Conservation (phyloP, 169 alveolate genomes). For the Cryptosporidium ubiquitum region DNA sequence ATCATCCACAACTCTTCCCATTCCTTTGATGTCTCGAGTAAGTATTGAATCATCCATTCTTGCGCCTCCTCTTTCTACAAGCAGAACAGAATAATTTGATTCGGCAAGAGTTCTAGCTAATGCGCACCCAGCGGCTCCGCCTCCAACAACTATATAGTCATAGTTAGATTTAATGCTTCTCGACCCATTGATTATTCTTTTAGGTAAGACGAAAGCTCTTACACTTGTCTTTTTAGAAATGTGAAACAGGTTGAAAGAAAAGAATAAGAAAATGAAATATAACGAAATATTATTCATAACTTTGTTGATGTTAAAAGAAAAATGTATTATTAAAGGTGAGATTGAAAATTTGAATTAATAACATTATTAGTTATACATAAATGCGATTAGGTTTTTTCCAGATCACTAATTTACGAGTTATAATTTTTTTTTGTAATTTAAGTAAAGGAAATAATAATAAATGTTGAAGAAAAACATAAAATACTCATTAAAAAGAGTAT, state of each 20-base stretch:
- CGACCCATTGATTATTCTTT: neutral
- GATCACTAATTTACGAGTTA: slow-evolving; percentile 1
- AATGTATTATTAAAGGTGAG: neutral
- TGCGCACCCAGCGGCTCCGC: slow-evolving; percentile 82
- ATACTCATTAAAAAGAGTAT: slow-evolving; percentile 25
- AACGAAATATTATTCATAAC: neutral
- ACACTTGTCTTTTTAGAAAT: neutral
- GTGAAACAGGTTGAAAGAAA: neutral
- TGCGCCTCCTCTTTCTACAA: slow-evolving; percentile 80
- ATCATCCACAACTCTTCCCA: slow-evolving; percentile 80
- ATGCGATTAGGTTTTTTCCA: neutral
- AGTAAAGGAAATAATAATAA: slow-evolving; percentile 15
- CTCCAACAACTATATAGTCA: slow-evolving; percentile 81
- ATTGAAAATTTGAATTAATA: neutral
- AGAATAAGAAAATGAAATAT: neutral
- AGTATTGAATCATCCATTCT: slow-evolving; percentile 73
- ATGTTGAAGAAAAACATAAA: slow-evolving; percentile 10
- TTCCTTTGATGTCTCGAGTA: slow-evolving; percentile 76
- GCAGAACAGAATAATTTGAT: slow-evolving; percentile 74
- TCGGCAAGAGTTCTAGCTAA: slow-evolving; percentile 80
- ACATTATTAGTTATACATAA: neutral
- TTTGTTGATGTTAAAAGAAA: neutral
- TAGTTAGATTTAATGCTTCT: slow-evolving; percentile 37
- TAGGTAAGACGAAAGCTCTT: neutral
- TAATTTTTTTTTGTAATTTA: slow-evolving; percentile 11